Evolutionary conservation across 805 yeast species (phyloP).

Genomic region (Kuraishia molischiana): DNA sequence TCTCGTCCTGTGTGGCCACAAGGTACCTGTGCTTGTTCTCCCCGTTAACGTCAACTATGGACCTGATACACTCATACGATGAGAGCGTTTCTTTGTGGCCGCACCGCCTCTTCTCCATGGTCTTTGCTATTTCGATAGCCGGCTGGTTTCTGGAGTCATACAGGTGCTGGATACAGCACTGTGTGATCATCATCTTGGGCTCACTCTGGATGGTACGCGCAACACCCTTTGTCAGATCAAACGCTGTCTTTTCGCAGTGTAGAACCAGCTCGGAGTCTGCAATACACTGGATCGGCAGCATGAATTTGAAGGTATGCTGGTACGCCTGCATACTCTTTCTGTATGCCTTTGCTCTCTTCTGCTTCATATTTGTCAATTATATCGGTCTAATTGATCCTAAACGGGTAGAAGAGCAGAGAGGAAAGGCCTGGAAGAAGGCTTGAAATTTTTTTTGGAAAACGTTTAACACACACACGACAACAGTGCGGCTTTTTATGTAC

Average conservation of each 20-base stretch:
- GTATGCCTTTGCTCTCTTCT: constrained; percentile 90
- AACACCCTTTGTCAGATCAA: constrained; percentile 74
- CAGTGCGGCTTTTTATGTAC: no score
- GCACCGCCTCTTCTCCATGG: constrained; percentile 87
- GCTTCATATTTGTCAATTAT: constrained; percentile 54
- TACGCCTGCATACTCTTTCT: constrained; percentile 87
- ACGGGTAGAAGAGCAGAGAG: no score
- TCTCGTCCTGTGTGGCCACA: constrained; percentile 75
- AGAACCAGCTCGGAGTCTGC: constrained; percentile 75
- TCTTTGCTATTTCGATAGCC: constrained; percentile 75
- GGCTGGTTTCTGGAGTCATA: constrained; percentile 62
- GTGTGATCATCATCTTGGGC: constrained; percentile 86
- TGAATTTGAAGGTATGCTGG: constrained; percentile 78
- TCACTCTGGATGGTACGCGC: constrained; percentile 77
- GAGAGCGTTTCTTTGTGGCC: constrained; percentile 53
- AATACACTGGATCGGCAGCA: constrained; percentile 87
- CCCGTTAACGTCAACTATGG: constrained; percentile 62
- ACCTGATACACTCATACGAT: constrained; percentile 63
- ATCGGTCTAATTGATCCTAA: no score
- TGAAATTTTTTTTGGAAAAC: no score
- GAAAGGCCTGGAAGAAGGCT: no score
- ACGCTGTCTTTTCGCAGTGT: constrained; percentile 56
- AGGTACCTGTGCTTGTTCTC: constrained; percentile 84
- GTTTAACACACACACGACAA: no score
- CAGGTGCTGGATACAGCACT: constrained; percentile 85